A percentile compares a stretch with the other conserved stretches of the same genome.
Conservation (phyloP, 2,329 filamentous ascomycete species). For the Fusarium verrucosum region DNA sequence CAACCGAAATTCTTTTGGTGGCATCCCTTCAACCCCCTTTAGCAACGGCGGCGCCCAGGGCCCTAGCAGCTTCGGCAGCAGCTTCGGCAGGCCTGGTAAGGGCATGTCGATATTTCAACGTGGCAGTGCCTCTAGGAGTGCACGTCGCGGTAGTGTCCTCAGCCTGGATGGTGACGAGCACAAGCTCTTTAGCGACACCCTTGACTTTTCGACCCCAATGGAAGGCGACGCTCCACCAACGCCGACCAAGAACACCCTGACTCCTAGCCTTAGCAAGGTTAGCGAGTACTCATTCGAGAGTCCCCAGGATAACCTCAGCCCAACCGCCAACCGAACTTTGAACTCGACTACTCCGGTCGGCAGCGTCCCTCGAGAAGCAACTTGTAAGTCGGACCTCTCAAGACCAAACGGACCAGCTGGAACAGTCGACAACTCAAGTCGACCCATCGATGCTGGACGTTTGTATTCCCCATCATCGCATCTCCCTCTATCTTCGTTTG, state of each 20-base stretch:
- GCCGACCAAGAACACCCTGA: conserved; percentile 78
- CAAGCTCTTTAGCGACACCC: conserved; percentile 53
- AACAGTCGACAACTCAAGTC: conserved; percentile 21
- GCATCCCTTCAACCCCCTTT: conserved; percentile 83
- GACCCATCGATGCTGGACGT: conserved; percentile 46
- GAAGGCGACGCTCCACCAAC: conserved; percentile 84
- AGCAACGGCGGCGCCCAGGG: conserved; percentile 63
- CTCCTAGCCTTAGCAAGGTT: conserved; percentile 53
- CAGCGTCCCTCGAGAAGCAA: conserved; percentile 51
- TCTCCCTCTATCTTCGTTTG: conserved; percentile 53
- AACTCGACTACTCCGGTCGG: conserved; percentile 55
- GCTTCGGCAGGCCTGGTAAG: conserved; percentile 65
- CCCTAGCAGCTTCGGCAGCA: conserved; percentile 60
- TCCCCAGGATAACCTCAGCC: conserved; percentile 42
- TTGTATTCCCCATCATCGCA: conserved; percentile 47
- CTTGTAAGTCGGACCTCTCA: conserved; percentile 56
- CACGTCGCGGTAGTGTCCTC: conserved; percentile 74
- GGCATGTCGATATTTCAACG: conserved; percentile 74
- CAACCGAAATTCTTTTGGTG: conserved; percentile 73
- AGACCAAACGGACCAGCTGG: conserved; percentile 20
- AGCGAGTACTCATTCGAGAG: conserved; percentile 56
- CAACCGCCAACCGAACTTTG: conserved; percentile 58
- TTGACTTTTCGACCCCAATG: conserved; percentile 41
- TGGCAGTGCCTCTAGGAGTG: conserved; percentile 57
- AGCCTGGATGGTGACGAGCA: conserved; percentile 83